Evolutionary conservation across 257 asterid species (phyloP).

Genomic region (Dorcoceras hygrometricum): DNA sequence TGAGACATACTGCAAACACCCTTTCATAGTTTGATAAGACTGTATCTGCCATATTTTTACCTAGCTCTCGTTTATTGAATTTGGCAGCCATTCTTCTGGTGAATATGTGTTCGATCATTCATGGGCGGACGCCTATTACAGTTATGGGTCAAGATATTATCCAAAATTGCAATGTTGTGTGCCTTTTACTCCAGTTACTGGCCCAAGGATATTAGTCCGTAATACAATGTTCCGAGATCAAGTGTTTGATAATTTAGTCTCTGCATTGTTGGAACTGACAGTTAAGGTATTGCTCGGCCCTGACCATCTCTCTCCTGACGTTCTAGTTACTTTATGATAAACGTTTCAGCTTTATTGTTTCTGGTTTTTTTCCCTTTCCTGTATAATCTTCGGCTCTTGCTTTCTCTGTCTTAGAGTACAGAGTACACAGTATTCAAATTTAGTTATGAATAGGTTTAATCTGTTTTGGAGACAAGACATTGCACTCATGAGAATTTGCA

Average conservation of each 20-base stretch:
- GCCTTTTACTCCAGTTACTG: constrained; percentile 96
- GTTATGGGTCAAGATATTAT: constrained; percentile 80
- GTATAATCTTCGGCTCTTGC: background rate
- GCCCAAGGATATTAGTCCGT: constrained; percentile 88
- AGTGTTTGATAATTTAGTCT: constrained; percentile 78
- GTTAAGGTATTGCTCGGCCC: constrained; percentile 48
- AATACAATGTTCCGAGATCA: constrained; percentile 60
- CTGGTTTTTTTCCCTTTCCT: constrained; percentile 8
- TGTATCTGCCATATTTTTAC: constrained; percentile 18
- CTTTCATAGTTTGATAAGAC: constrained; percentile 2
- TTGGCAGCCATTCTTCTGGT: constrained; percentile 95
- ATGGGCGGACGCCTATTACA: constrained; percentile 95
- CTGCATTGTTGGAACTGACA: constrained; percentile 81
- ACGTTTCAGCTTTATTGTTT: constrained; percentile 13
- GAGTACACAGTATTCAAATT: background rate
- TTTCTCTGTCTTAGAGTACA: background rate
- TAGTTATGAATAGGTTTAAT: too few species aligned
- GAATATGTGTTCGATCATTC: constrained; percentile 98
- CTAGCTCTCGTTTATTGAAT: constrained; percentile 27
- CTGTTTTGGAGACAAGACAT: background rate
- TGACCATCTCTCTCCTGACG: constrained; percentile 9
- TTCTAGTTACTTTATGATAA: constrained; percentile 4
- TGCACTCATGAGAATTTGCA: background rate
- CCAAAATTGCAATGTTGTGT: constrained; percentile 91
- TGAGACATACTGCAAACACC: constrained; percentile 8